Evolutionary conservation across 2,329 filamentous ascomycete species (phyloP).

Genomic region (Fusarium metavorans): DNA sequence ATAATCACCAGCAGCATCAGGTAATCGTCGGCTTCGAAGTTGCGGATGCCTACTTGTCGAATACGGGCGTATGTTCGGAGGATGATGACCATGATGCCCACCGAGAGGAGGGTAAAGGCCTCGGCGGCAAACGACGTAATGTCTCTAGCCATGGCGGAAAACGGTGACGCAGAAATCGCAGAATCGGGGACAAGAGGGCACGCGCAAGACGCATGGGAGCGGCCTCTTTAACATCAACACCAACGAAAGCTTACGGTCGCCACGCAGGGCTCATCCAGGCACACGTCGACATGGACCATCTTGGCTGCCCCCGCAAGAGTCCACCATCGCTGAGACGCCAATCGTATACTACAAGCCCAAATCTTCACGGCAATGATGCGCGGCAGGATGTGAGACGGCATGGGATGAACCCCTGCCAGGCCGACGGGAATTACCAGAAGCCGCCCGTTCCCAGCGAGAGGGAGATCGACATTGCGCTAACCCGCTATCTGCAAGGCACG

Average conservation of each 20-base stretch:
- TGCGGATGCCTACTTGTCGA: conserved; percentile 51
- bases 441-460: neutral
- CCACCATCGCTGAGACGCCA: neutral
- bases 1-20: conserved; percentile 44
- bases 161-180: neutral
- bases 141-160: conserved; percentile 5
- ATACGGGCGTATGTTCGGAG: conserved; percentile 63
- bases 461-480: conserved; percentile 2
- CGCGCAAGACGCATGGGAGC: neutral
- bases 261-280: conserved; percentile 6
- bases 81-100: conserved; percentile 61
- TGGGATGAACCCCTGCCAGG: neutral
- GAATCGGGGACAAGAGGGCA: neutral
- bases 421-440: conserved; percentile 2
- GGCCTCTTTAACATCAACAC: conserved; percentile 5
- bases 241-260: neutral
- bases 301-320: neutral
- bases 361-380: neutral
- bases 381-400: neutral
- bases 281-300: neutral
- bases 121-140: conserved; percentile 36
- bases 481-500: conserved; percentile 1
- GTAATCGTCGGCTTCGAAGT: conserved; percentile 63
- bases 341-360: neutral
- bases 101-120: conserved; percentile 57